Evolutionary conservation across 345 rosid genomes (phyloP).

Genomic region (Salix arbutifolia): DNA sequence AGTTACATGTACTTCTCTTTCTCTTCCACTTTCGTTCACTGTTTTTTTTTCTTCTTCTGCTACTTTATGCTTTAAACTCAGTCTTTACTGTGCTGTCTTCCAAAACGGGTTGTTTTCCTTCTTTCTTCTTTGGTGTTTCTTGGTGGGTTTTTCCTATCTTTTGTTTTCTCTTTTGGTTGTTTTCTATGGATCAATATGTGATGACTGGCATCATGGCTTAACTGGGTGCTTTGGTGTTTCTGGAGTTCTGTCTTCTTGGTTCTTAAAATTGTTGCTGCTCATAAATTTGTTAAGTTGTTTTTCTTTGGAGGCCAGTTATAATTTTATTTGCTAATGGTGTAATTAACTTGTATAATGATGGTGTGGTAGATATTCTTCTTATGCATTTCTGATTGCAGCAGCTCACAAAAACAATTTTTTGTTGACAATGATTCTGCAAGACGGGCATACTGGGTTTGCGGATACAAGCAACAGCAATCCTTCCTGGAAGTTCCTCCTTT

Average conservation of each 20-base stretch:
- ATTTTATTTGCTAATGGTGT: neutral
- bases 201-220: neutral
- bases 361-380: slow-evolving; percentile 32
- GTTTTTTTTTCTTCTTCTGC: slow-evolving; percentile 3
- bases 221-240: neutral
- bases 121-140: neutral
- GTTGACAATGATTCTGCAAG: slow-evolving; percentile 69
- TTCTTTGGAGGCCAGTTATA: neutral
- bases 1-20: slow-evolving; percentile 26
- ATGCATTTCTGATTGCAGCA: slow-evolving; percentile 62
- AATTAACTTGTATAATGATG: slow-evolving; percentile 15
- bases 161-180: too few species aligned
- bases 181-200: neutral
- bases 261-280: neutral
- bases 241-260: neutral
- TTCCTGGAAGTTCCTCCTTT: slow-evolving; percentile 65
- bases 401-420: slow-evolving; percentile 49
- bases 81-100: slow-evolving; percentile 3
- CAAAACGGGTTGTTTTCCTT: slow-evolving; percentile 22
- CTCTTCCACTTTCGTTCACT: slow-evolving; percentile 15
- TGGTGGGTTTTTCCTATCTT: too few species aligned
- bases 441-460: slow-evolving; percentile 47
- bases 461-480: slow-evolving; percentile 41
- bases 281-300: neutral
- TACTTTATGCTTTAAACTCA: neutral